These are phyloP conservation scores for rapeseed (Brassica napus) DNA, from an alignment of 345 rosid genomes.

Conservation along the genomic window DNA sequence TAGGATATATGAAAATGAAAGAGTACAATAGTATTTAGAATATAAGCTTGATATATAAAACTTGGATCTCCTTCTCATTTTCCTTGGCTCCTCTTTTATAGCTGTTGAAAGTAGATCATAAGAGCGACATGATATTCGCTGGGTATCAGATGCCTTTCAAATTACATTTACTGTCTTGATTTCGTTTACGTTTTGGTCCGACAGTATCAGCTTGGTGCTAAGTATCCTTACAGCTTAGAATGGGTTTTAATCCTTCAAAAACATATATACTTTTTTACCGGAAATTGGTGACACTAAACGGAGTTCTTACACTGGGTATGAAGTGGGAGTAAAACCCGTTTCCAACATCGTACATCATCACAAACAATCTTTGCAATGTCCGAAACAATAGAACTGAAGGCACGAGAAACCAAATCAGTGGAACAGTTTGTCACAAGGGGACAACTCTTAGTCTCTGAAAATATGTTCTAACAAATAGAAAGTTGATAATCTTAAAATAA, in stretches of 20 bases:
- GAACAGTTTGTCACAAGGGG: not conserved
- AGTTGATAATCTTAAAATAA: not conserved
- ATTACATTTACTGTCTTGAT: not conserved
- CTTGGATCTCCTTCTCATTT: no score
- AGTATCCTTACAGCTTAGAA: not conserved
- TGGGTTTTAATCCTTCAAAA: not conserved
- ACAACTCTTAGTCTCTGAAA: not conserved
- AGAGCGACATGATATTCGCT: not conserved
- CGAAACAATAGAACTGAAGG: not conserved
- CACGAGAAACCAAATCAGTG: not conserved
- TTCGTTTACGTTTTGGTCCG: not conserved
- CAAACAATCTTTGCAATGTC: not conserved
- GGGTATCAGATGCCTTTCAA: not conserved
- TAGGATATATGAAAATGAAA: no score
- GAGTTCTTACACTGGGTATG: not conserved
- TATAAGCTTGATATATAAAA: no score
- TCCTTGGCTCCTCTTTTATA: no score
- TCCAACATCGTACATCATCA: not conserved
- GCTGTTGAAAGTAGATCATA: not conserved
- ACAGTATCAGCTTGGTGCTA: not conserved
- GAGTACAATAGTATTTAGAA: no score
- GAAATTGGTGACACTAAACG: not conserved
- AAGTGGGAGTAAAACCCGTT: not conserved
- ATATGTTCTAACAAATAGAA: not conserved
- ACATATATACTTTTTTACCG: no score